Evolutionary conservation across 164 flowering plant species (phyloP).

Genomic region (Nymphaea colorata): DNA sequence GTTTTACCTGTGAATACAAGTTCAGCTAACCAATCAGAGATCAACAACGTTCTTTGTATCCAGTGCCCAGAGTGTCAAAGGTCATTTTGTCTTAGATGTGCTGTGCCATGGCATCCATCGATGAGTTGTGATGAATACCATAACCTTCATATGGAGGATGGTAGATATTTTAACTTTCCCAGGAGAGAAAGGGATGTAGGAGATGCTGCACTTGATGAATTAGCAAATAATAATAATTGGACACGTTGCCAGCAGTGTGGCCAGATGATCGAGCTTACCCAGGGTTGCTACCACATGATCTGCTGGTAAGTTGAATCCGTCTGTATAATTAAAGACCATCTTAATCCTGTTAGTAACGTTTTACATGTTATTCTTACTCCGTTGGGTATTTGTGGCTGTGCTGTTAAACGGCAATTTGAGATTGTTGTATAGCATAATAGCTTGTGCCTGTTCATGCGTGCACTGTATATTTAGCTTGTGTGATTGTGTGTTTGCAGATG

Average conservation of each 20-base stretch:
- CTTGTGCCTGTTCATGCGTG: no score
- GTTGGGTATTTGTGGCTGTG: no score
- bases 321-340: background rate
- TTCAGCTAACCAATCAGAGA: constrained; percentile 50
- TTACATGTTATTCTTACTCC: no score
- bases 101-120: constrained; percentile 82
- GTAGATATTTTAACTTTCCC: constrained; percentile 23
- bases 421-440: no score
- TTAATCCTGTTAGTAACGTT: background rate
- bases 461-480: no score
- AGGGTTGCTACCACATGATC: constrained; percentile 82
- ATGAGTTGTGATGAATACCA: constrained; percentile 76
- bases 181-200: constrained; percentile 59
- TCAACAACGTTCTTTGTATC: constrained; percentile 19
- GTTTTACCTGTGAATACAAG: constrained; percentile 52
- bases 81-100: constrained; percentile 62
- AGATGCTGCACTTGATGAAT: constrained; percentile 48
- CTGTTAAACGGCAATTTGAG: no score
- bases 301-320: constrained; percentile 50
- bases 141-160: background rate
- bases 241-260: constrained; percentile 78
- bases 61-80: constrained; percentile 76
- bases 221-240: constrained; percentile 61
- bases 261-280: constrained; percentile 71
- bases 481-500: no score